Base-by-base conservation (phyloP, 305 asterid genomes). In the Salvia sclarea region DNA sequence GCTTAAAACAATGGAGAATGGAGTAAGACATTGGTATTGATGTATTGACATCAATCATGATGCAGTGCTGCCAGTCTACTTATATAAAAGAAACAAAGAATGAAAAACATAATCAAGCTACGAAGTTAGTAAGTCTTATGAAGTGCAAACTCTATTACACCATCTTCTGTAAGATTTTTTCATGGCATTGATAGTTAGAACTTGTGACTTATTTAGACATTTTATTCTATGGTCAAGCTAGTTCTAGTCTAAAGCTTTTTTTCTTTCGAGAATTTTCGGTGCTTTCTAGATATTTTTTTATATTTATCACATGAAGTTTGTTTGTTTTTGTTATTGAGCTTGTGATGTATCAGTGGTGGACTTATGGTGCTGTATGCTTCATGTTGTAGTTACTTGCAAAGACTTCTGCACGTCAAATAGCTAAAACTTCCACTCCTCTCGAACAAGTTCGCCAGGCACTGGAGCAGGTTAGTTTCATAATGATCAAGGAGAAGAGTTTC, bases 381-480 rank as follows among this genome's bases (percentile, higher is more conserved):
- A n/a, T 4, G 70, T 68, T 86, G 85, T 68, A 90, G 98, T 82
- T 92, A 20, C 71, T 88, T 88, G 82, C 75, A 83, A 88, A 85
- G 86, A 81, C 82, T 31, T 82, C 93, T 33, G 92, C 95, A 59
- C 79, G 63, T 69, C 95, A 90, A 74, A 78, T 80, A 53, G 86
- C 95, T 61, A 88, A 88, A 80, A 79, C 80, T 20, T 81, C 87
- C 59, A 72, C 86, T 73, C 98, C 97, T 48, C 72, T 80, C 83
- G 96, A 90, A 76, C 95, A 84, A 73, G 86, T 92, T 63, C 91
- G 85, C 56, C 91, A 56, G 61, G 82, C 91, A 14, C 71, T 92
- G 48, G 87, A 80, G 64, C 90, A 83, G 97, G 97, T 92, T 76
- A 76, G 90, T 79, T 59, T 55, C 54, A 45, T 69, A 50, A 59